Conservation (phyloP, 306 rosid species). For the Citrullus amarus region DNA sequence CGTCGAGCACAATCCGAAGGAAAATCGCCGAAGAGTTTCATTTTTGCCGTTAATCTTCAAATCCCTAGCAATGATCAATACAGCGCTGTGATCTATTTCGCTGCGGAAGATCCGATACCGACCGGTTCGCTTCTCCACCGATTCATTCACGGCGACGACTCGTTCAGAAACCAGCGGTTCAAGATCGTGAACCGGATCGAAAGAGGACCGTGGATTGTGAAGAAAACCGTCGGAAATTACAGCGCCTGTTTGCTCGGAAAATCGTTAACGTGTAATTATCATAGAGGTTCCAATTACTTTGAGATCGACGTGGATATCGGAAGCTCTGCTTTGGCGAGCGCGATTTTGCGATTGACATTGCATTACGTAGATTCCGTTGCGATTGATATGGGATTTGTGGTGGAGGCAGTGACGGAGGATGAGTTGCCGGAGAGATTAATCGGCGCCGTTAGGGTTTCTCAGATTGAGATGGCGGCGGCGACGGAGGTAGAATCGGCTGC, state of each 20-base stretch:
- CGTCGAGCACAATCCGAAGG: conserved; percentile 42
- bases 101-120: conserved; percentile 49
- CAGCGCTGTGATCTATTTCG: conserved; percentile 77
- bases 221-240: conserved; percentile 68
- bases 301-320: conserved; percentile 89
- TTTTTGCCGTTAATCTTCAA: conserved; percentile 73
- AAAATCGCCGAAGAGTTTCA: conserved; percentile 42
- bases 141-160: conserved; percentile 63
- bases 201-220: conserved; percentile 86
- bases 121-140: conserved; percentile 50
- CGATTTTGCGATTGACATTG: conserved; percentile 60
- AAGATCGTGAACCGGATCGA: conserved; percentile 87
- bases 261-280: conserved; percentile 69
- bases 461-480: conserved; percentile 72
- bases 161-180: conserved; percentile 68
- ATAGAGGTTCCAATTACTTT: conserved; percentile 50
- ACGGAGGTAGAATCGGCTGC: conserved; percentile 23
- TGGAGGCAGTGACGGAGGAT: conserved; percentile 70
- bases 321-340: conserved; percentile 68
- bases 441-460: conserved; percentile 81
- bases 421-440: conserved; percentile 72
- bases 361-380: conserved; percentile 60
- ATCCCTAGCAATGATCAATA: conserved; percentile 73
- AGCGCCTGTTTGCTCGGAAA: conserved; percentile 74
- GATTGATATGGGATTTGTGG: conserved; percentile 75